Base-by-base conservation (phyloP, 2,329 filamentous ascomycete species). In the Pseudonectria foliicola region DNA sequence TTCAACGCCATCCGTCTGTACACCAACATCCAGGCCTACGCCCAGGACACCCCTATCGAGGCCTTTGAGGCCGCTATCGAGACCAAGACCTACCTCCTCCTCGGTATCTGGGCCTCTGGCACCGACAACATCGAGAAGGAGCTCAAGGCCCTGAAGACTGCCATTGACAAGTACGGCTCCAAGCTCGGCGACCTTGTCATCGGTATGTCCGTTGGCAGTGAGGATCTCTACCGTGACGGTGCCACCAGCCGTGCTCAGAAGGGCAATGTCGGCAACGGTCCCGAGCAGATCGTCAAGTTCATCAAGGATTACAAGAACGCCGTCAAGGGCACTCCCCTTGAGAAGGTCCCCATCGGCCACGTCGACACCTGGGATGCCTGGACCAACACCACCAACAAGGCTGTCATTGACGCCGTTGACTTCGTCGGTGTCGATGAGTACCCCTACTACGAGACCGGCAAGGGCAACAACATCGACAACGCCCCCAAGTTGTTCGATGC, bases 41-140 rank as follows among this genome's bases (percentile, higher is more conserved):
- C 80, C 54, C 73, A 85, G 66, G 73, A 75, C 49, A 82, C 90
- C 60, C 88, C 87, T 34, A 68, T 94, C 54, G 68, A 86, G 67
- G 88, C 88, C 27, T 76, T 90, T 63, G 84, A 86, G 63, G 80
- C 80, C 25, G 79, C 80, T 49, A 66, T 80, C 29, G 63, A 68
- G 39, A 77, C 75, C 42, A 66, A 77, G 28, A 77, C 74, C 13
- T 62, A 71, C 44, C 62, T 84, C 29, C 73, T 83, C 25, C 75
- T 80, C 33, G 79, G 80, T 43, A 63, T 82, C 52, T 84, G 80
- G 80, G 59, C 71, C 31, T 72, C 71, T 13, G 72, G 72, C 46
- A 64, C 63, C 29, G 57, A 59, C 35, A 73, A 68, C 56, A 82
- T 72, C 55, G 61, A 68, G 44, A 67, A 68, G 33, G 79, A 83